Conservation (phyloP, 2,329 filamentous ascomycete species). For the Hymenoscyphus occultus region DNA sequence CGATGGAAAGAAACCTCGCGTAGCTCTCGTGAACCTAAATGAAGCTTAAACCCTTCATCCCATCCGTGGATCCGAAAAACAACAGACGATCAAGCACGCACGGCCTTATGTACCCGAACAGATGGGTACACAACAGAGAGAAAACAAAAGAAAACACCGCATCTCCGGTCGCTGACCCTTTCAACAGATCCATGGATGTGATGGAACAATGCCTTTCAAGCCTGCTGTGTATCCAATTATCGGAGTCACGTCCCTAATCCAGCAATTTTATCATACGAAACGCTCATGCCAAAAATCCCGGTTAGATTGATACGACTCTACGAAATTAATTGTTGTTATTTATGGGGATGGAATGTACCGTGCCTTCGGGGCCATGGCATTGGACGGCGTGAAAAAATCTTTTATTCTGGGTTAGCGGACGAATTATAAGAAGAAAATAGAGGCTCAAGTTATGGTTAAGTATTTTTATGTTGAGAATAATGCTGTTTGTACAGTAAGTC, state of each 20-base stretch:
- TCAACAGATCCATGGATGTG: not conserved
- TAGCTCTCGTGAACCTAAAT: not conserved
- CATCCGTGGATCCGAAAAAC: not conserved
- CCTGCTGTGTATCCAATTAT: not conserved
- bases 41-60: not conserved
- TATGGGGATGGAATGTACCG: not conserved
- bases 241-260: not conserved
- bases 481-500: not conserved
- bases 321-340: not conserved
- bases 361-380: no score
- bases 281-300: not conserved
- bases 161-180: not conserved
- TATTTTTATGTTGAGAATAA: not conserved
- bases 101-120: not conserved
- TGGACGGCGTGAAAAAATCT: not conserved
- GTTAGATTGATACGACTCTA: not conserved
- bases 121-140: not conserved
- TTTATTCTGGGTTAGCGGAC: not conserved
- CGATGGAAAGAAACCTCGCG: not conserved
- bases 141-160: not conserved
- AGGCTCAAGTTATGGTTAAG: not conserved
- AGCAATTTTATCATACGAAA: not conserved
- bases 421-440: not conserved
- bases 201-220: not conserved
- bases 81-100: not conserved